phyloP scores from a whole-genome alignment of 768 basidiomycete genomes.

The Nevesoporus exiguus region DNA sequence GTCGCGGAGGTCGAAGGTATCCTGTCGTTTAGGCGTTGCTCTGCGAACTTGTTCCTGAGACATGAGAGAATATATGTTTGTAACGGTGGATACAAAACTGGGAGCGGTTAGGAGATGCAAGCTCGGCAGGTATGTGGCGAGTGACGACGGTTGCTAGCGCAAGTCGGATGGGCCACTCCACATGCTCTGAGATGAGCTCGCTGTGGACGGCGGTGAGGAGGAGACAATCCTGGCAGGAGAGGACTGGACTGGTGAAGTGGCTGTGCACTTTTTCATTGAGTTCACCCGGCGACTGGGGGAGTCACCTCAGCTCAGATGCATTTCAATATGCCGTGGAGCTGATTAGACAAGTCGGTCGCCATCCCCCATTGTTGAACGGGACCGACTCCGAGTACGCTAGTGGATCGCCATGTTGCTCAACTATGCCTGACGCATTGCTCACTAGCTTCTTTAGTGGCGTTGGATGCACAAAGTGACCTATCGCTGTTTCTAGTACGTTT shows the following conservation, averaged over 20 bases:
- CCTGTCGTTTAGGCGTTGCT: constrained; percentile 39
- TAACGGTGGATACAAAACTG: constrained; percentile 1
- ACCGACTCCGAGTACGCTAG: too few relatives aligned
- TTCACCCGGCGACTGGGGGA: too few relatives aligned
- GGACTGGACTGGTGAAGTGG: constrained; percentile 9
- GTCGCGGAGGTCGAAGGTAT: constrained; percentile 72
- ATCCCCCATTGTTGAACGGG: too few relatives aligned
- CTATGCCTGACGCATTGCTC: too few relatives aligned
- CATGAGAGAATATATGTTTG: constrained; percentile 17
- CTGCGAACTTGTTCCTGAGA: constrained; percentile 27
- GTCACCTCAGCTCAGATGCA: too few relatives aligned
- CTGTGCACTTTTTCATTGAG: constrained; percentile 9
- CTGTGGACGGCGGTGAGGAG: constrained; percentile 7
- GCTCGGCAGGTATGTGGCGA: not conserved
- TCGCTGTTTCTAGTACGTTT: too few relatives aligned
- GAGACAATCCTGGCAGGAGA: too few relatives aligned
- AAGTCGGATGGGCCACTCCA: constrained; percentile 1
- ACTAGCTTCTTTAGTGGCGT: too few relatives aligned
- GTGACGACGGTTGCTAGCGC: not conserved
- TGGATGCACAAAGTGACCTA: too few relatives aligned
- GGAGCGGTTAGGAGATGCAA: not conserved
- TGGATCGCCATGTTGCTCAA: too few relatives aligned
- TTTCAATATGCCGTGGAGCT: too few relatives aligned
- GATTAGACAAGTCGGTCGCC: too few relatives aligned
- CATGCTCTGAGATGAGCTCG: constrained; percentile 21